A percentile compares a stretch with the other conserved stretches of the same genome.
Conservation (phyloP, 2,329 filamentous ascomycete species). For the Fusarium udum region DNA sequence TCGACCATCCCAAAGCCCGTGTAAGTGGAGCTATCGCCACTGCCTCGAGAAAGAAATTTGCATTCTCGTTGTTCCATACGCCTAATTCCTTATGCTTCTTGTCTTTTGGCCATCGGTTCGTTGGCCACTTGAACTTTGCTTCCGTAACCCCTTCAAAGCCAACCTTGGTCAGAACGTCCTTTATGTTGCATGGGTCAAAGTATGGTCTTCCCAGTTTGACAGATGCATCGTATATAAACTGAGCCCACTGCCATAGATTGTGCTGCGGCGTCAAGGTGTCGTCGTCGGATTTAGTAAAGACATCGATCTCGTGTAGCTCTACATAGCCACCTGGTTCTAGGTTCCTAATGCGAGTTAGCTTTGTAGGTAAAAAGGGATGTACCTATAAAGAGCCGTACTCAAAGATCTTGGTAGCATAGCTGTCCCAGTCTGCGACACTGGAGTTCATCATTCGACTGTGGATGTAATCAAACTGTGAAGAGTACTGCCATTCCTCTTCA, state of each 20-base stretch:
- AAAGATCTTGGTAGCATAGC: slow-evolving; percentile 2
- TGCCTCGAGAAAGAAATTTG: background rate
- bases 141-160: slow-evolving; percentile 11
- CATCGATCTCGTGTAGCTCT: slow-evolving; percentile 11
- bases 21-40: slow-evolving; percentile 16
- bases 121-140: slow-evolving; percentile 16
- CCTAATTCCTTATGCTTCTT: slow-evolving; percentile 23
- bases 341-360: background rate
- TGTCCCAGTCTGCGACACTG: slow-evolving; percentile 3
- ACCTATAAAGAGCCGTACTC: background rate
- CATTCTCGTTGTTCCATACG: slow-evolving; percentile 18
- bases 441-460: slow-evolving; percentile 21
- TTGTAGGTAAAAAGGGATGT: accelerated
- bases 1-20: slow-evolving; percentile 10
- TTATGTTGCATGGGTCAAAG: background rate
- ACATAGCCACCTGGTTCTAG: slow-evolving; percentile 14
- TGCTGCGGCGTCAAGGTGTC: background rate
- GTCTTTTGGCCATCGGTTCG: slow-evolving; percentile 21
- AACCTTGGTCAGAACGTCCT: background rate
- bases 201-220: slow-evolving; percentile 8
- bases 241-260: background rate
- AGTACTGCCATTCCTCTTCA: slow-evolving; percentile 15
- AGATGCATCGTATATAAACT: slow-evolving; percentile 10
- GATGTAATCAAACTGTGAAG: slow-evolving; percentile 12
- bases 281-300: slow-evolving; percentile 4